phyloP scores from a whole-genome alignment of 805 yeast species.

The Pichia heedii region DNA sequence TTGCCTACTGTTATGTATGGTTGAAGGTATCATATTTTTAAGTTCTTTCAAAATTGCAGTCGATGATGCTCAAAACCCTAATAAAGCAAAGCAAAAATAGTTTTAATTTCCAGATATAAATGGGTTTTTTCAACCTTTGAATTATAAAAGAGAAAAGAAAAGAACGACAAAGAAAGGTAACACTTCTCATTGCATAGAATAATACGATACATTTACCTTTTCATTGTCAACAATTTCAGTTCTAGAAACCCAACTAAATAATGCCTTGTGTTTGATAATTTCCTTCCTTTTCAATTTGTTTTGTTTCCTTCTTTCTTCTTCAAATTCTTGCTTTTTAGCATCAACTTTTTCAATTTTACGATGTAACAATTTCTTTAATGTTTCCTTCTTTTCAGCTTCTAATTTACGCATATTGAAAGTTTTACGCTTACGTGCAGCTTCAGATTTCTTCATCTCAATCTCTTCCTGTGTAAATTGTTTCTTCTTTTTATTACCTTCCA shows the following conservation, averaged over 20 bases:
- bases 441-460: slow-evolving; percentile 70
- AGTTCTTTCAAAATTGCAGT: slow-evolving; percentile 31
- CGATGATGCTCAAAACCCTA: slow-evolving; percentile 12
- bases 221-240: slow-evolving; percentile 13
- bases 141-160: too few relatives aligned
- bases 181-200: slow-evolving; percentile 13
- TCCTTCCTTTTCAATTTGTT: slow-evolving; percentile 19
- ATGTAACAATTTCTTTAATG: slow-evolving; percentile 75
- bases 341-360: slow-evolving; percentile 72
- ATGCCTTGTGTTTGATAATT: slow-evolving; percentile 39
- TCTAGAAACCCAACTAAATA: slow-evolving; percentile 33
- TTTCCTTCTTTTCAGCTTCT: slow-evolving; percentile 90
- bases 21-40: slow-evolving; percentile 55
- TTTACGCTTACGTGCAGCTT: slow-evolving; percentile 79
- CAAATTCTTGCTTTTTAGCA: slow-evolving; percentile 26
- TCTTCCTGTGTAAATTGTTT: slow-evolving; percentile 75
- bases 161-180: too few relatives aligned
- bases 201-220: slow-evolving; percentile 11
- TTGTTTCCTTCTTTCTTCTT: slow-evolving; percentile 16
- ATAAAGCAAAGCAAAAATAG: slow-evolving; percentile 3
- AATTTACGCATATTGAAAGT: slow-evolving; percentile 72
- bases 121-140: too few relatives aligned
- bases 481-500: slow-evolving; percentile 37
- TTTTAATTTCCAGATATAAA: background rate
- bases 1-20: slow-evolving; percentile 44